Evolutionary conservation across 2,329 filamentous ascomycete genomes (phyloP), one percentile per base, ranked within the genome.

Genomic region (Fusarium sarcochroum): DNA sequence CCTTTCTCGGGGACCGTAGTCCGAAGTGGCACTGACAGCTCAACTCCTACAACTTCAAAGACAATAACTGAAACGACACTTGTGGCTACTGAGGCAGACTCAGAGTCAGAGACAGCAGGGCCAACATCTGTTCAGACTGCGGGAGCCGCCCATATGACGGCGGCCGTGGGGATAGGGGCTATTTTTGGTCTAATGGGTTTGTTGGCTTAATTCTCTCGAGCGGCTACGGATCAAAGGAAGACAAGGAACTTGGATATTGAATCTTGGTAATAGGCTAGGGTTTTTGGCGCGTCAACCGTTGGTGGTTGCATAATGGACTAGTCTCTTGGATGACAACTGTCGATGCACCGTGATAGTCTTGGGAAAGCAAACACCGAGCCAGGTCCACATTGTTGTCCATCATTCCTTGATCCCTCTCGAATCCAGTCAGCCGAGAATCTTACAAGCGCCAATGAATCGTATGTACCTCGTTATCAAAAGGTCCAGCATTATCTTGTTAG

Each of bases 151-250:
- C 64, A 62, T 25, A 58, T 64, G 32, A 73, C 58, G 48, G 70
- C 52, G 15, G 72, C 64, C 25, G 52, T 73, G 35, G 72, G 71
- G 27, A 60, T 74, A 49, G 67, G 72, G 37, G 72, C 64, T 46
- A 37, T 74, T 20, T 42, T 74, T 42, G 72, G 72, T 42, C 35
- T 74, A 32, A 63, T 74, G 61, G 67, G 60, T 30, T 49, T 73
- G n/a, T 64, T 73, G 54, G 69, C 46, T 52, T 74, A 50, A 73
- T 46, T 48, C 13, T 37, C n/a, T 49, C 23, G 34, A 34, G 46
- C 14, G 48, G 45, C 21, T 44, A 18, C 18, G 55, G 38, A 50
- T n/a, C 15, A 51, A 11, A 7, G 49, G 40, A 58, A 38, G 25
- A 25, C 23, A 56, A 25, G 11, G 30, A 34, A 21, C 25, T 41